A percentile compares a stretch with the other conserved stretches of the same genome.
phyloP scores from a whole-genome alignment of 192 early-diverging fungal genomes.

The Coemansia sp. region DNA sequence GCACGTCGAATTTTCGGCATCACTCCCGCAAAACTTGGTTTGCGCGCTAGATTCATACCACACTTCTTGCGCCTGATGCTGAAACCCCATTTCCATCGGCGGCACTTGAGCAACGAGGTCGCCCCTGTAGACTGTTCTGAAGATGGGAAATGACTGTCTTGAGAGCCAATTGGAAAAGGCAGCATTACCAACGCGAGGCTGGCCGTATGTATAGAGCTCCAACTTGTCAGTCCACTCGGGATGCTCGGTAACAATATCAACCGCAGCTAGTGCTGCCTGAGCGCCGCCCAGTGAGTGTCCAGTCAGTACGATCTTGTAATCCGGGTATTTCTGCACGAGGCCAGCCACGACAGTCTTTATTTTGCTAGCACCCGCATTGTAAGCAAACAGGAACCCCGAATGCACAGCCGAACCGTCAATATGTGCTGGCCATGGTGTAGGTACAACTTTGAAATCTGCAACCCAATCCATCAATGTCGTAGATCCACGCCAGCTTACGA shows the following conservation, averaged over 20 bases:
- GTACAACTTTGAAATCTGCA: constrained; percentile 27
- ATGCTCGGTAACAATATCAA: constrained; percentile 24
- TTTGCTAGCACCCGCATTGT: constrained; percentile 13
- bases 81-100: constrained; percentile 12
- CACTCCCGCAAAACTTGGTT: constrained; percentile 14
- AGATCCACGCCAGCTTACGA: constrained; percentile 40
- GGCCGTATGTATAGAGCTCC: constrained; percentile 41
- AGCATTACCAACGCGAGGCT: constrained; percentile 50
- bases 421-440: constrained; percentile 27
- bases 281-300: constrained; percentile 55
- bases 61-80: constrained; percentile 28
- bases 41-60: constrained; percentile 13
- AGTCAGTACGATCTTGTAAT: constrained; percentile 37
- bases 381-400: constrained; percentile 42
- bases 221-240: constrained; percentile 19
- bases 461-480: constrained; percentile 27
- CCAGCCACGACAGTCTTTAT: constrained; percentile 15
- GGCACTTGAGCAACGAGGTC: constrained; percentile 25
- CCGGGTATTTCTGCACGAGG: constrained; percentile 31
- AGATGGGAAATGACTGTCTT: constrained; percentile 8
- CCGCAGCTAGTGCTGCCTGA: constrained; percentile 26
- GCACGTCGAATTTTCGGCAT: constrained; percentile 10
- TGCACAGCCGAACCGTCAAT: constrained; percentile 45
- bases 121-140: constrained; percentile 16
- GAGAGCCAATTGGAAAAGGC: constrained; percentile 34